These are phyloP conservation scores for Royoungia palumana DNA, from an alignment of 768 basidiomycete genomes.

Conservation along the genomic window DNA sequence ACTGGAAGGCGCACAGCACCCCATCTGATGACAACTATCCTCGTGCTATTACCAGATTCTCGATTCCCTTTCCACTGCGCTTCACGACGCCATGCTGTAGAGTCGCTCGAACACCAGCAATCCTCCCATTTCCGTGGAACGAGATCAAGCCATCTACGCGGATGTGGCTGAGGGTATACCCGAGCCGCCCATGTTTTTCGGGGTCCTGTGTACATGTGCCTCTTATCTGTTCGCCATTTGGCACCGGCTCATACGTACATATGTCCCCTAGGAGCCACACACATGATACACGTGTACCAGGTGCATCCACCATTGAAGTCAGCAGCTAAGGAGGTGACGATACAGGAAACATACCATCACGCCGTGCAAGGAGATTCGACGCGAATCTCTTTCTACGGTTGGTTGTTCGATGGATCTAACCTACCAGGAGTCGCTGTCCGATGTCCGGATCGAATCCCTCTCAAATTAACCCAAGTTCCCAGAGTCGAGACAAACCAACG, in stretches of 20 bases:
- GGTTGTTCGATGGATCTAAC: not conserved
- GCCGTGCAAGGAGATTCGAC: too few relatives aligned
- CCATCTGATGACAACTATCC: constrained; percentile 1
- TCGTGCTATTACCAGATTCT: constrained; percentile 2
- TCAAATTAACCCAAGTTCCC: not conserved
- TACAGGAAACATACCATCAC: not conserved
- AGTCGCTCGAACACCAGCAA: not conserved
- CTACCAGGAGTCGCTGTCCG: not conserved
- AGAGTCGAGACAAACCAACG: not conserved
- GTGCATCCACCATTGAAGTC: not conserved
- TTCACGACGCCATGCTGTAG: constrained; percentile 2
- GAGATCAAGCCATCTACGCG: not conserved
- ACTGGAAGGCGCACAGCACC: not conserved
- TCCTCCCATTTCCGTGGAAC: not conserved
- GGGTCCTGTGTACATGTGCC: constrained; percentile 17
- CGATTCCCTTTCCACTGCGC: not conserved
- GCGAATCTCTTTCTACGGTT: not conserved
- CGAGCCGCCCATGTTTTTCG: constrained; percentile 7
- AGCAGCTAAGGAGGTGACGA: not conserved
- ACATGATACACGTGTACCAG: constrained; percentile 10
- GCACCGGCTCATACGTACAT: constrained; percentile 14
- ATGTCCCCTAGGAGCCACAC: constrained; percentile 5
- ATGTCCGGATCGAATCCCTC: constrained; percentile 2
- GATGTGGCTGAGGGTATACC: constrained; percentile 16
- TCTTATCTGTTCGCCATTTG: constrained; percentile 12